Conservation (phyloP, 1,139 yeast species). For the Hansenula sp. region DNA sequence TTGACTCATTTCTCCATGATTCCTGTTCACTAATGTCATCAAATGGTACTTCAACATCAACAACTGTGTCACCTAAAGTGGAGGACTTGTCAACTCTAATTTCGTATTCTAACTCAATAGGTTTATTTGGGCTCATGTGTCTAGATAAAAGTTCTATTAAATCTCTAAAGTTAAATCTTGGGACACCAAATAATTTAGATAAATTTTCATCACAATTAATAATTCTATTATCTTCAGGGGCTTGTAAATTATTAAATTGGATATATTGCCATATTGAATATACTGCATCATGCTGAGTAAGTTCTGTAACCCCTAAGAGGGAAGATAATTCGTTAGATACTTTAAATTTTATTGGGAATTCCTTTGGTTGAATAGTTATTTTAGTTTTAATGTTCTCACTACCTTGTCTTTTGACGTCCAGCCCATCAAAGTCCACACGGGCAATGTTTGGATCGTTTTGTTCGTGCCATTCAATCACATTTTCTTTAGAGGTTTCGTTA, state of each 20-base stretch:
- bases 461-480: conserved; percentile 68
- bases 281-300: conserved; percentile 83
- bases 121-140: conserved; percentile 67
- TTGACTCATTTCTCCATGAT: conserved; percentile 33
- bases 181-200: conserved; percentile 44
- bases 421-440: conserved; percentile 71
- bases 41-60: conserved; percentile 60
- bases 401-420: conserved; percentile 83
- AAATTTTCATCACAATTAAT: conserved; percentile 70
- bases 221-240: conserved; percentile 47
- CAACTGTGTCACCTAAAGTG: conserved; percentile 74
- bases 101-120: conserved; percentile 70
- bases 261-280: conserved; percentile 87
- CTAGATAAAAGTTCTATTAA: conserved; percentile 66
- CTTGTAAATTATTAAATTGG: conserved; percentile 64
- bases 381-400: conserved; percentile 58
- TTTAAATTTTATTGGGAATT: conserved; percentile 59
- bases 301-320: conserved; percentile 70
- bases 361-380: conserved; percentile 78
- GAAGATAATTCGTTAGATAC: conserved; percentile 62
- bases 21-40: conserved; percentile 52
- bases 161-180: conserved; percentile 61
- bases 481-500: conserved; percentile 25
- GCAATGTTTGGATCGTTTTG: conserved; percentile 33
- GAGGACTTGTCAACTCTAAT: conserved; percentile 72